Conservation (phyloP, 345 rosid species). For the Ricinus communis region DNA sequence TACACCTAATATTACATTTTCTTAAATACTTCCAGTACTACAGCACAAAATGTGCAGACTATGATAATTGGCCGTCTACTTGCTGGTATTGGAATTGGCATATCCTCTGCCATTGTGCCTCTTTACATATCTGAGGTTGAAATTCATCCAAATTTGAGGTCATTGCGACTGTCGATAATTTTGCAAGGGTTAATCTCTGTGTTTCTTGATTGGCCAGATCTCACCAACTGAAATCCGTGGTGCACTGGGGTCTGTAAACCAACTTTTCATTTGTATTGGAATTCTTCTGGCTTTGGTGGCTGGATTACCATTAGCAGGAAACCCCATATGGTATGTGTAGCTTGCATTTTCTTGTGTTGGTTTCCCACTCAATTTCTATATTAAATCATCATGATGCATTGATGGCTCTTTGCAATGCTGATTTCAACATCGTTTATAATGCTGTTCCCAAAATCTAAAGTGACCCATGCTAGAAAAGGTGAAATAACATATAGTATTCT, state of each 20-base stretch:
- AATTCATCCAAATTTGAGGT: slow-evolving; percentile 1
- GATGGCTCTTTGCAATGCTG: not conserved
- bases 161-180: slow-evolving; percentile 2
- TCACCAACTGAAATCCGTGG: slow-evolving; percentile 99
- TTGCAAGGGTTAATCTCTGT: not conserved
- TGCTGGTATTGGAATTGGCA: slow-evolving; percentile 97
- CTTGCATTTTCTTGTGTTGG: not conserved
- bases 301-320: slow-evolving; percentile 92
- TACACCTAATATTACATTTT: slow-evolving; percentile 20
- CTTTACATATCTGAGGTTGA: slow-evolving; percentile 97
- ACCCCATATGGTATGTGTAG: slow-evolving; percentile 68
- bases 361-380: not conserved
- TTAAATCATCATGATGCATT: not conserved
- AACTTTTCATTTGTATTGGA: slow-evolving; percentile 93
- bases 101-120: slow-evolving; percentile 93
- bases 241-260: slow-evolving; percentile 93
- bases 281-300: slow-evolving; percentile 94
- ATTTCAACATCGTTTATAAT: not conserved
- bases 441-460: not conserved
- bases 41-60: slow-evolving; percentile 82
- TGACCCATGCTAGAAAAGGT: not conserved
- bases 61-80: slow-evolving; percentile 96
- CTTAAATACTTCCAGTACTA: slow-evolving; percentile 54
- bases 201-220: slow-evolving; percentile 52
- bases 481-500: not conserved